These are phyloP conservation scores for Pseudopithomyces chartarum DNA, from an alignment of 2,329 filamentous ascomycete species.

Conservation along the genomic window DNA sequence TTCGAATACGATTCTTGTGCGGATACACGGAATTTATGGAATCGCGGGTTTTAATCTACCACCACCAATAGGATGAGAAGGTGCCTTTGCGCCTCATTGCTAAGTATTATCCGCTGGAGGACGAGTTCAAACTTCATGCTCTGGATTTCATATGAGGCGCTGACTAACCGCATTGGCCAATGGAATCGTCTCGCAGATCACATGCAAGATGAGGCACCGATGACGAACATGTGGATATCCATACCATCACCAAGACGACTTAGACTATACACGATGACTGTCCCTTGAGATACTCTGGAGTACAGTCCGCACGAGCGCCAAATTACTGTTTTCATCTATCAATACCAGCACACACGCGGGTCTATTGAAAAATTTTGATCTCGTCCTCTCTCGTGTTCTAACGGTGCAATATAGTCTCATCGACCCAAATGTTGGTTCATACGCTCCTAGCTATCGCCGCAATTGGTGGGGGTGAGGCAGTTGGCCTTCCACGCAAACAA, in stretches of 20 bases:
- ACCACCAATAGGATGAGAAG: too few relatives aligned
- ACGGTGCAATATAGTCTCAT: background rate
- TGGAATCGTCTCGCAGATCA: slow-evolving; percentile 12
- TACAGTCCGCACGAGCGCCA: background rate
- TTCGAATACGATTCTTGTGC: too few relatives aligned
- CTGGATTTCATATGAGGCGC: background rate
- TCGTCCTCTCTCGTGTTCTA: background rate
- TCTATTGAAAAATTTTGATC: background rate
- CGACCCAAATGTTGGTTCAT: slow-evolving; percentile 23
- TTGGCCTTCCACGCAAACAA: slow-evolving; percentile 35
- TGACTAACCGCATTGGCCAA: background rate
- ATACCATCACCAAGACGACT: slow-evolving; percentile 11
- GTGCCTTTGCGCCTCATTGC: too few relatives aligned
- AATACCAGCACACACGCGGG: too few relatives aligned
- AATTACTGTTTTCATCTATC: background rate
- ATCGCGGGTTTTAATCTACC: too few relatives aligned
- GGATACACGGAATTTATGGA: too few relatives aligned
- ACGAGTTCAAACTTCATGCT: too few relatives aligned
- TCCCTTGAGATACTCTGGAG: background rate
- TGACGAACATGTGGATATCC: slow-evolving; percentile 32
- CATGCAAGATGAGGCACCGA: slow-evolving; percentile 30
- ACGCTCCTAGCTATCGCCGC: slow-evolving; percentile 9
- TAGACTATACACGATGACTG: too few relatives aligned
- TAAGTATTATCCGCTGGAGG: too few relatives aligned
- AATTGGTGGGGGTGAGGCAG: slow-evolving; percentile 14